Evolutionary conservation across 2,329 filamentous ascomycete species (phyloP), one percentile per base, ranked within the genome.

Genomic region (Arthrobotrys sinensis): DNA sequence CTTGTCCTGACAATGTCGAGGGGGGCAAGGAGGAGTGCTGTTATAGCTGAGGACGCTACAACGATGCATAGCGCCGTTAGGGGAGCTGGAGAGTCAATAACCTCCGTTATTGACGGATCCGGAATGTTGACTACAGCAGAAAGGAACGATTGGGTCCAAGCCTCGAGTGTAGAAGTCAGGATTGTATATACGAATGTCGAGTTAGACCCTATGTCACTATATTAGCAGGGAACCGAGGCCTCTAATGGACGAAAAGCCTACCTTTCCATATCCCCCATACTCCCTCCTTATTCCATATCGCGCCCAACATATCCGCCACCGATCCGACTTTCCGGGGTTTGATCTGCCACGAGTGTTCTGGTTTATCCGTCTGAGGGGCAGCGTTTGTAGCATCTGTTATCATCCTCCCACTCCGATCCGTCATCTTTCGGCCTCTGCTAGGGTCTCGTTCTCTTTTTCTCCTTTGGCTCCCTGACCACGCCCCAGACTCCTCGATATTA

Each of bases 181-280:
- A 97, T 89, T 0, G 91, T 92, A 85, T 98, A 97, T 62, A 98
- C 87, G 82, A 98, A 99, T 0, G 94, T 96, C 12, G 92, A 90
- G 83, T 98, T 98, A 43, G 94, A 93, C 7, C 91, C 89, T 82
- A 38, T 24, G 10, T 40, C 1, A 16, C 10, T 5, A 69, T 57
- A 46, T 46, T 21, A 55, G 28, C 11, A 48, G 38, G 3, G 19
- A 36, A 2, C 0, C 3, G 24, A 3, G 10, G 19, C 3, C 4
- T 53, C 0, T 43, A 32, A 32, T 4, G 19, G n/a, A 16, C 7
- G 16, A 28, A 16, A 34, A 14, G 19, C 53, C 43, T 48, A 82
- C 81, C 90, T 84, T 97, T 97, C 94, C 95, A 99, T 4, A 97
- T 91, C 3, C 96, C 96, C 88, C 94, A 94, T 0, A 91, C 91